Conservation (phyloP, 2,329 filamentous ascomycete species). For the Scedosporium aurantiacum region DNA sequence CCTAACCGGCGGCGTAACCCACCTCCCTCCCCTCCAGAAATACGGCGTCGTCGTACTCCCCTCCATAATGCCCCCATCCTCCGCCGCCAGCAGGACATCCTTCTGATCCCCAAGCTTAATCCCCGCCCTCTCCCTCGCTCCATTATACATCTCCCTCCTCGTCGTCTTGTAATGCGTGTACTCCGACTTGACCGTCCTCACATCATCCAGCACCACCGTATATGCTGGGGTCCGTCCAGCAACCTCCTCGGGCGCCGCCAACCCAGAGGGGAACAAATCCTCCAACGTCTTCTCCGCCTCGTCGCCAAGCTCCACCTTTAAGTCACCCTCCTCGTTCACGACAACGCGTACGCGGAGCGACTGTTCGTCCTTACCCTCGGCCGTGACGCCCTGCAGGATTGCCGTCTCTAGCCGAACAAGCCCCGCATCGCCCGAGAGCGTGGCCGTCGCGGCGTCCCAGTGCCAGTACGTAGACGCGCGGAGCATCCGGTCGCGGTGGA, state of each 20-base stretch:
- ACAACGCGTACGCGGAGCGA: slow-evolving; percentile 38
- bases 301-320: slow-evolving; percentile 32
- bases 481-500: slow-evolving; percentile 70
- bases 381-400: slow-evolving; percentile 15
- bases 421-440: slow-evolving; percentile 34
- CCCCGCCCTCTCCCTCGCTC: slow-evolving; percentile 50
- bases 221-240: slow-evolving; percentile 18
- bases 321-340: slow-evolving; percentile 35
- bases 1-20: slow-evolving; percentile 58
- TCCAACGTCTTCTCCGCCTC: slow-evolving; percentile 27
- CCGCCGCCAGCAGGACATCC: slow-evolving; percentile 69
- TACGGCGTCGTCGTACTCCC: slow-evolving; percentile 75
- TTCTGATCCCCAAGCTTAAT: slow-evolving; percentile 32
- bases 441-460: slow-evolving; percentile 36
- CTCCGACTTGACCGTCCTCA: slow-evolving; percentile 35
- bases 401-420: slow-evolving; percentile 29
- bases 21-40: slow-evolving; percentile 59
- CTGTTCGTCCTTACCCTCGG: neutral
- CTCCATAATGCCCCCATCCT: slow-evolving; percentile 63
- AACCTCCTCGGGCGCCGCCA: slow-evolving; percentile 23
- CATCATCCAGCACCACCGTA: slow-evolving; percentile 32
- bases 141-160: slow-evolving; percentile 57
- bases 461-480: slow-evolving; percentile 45
- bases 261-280: slow-evolving; percentile 35
- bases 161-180: slow-evolving; percentile 85